These are phyloP conservation scores for Parachaetomium inaequale DNA, from an alignment of 495 filamentous ascomycete species.

Conservation along the genomic window DNA sequence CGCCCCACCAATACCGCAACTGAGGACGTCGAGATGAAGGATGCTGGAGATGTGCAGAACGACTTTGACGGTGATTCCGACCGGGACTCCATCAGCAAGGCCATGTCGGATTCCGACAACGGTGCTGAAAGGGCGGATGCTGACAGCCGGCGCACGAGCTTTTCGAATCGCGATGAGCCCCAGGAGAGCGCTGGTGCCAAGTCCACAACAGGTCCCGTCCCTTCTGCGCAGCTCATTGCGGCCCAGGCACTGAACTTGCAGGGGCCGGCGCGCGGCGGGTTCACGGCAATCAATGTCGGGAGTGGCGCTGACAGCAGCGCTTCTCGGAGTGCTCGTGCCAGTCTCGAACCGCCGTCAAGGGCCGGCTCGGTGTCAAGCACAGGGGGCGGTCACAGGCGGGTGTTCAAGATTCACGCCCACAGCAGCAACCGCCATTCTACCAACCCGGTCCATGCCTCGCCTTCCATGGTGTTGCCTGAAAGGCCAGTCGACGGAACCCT, in stretches of 20 bases:
- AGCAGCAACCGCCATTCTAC: slow-evolving; percentile 16
- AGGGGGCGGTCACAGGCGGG: slow-evolving; percentile 12
- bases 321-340: slow-evolving; percentile 10
- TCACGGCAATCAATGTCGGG: slow-evolving; percentile 4
- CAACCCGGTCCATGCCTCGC: slow-evolving; percentile 7
- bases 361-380: slow-evolving; percentile 7
- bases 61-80: background rate
- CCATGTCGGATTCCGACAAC: background rate
- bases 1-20: background rate
- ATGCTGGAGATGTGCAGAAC: slow-evolving; percentile 1
- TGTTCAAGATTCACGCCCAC: slow-evolving; percentile 25
- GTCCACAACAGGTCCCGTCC: background rate
- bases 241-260: slow-evolving; percentile 19
- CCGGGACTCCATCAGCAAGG: background rate
- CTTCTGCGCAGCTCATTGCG: slow-evolving; percentile 20
- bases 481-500: background rate
- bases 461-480: slow-evolving; percentile 16
- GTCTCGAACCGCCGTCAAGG: slow-evolving; percentile 14
- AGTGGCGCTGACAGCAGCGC: background rate
- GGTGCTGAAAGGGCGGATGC: background rate
- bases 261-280: slow-evolving; percentile 7
- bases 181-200: background rate
- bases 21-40: slow-evolving; percentile 25
- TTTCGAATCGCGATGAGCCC: slow-evolving; percentile 18
- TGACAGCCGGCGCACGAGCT: slow-evolving; percentile 23